Base-by-base conservation (phyloP, 2,329 filamentous ascomycete species). In the Pochonia chlamydosporia region DNA sequence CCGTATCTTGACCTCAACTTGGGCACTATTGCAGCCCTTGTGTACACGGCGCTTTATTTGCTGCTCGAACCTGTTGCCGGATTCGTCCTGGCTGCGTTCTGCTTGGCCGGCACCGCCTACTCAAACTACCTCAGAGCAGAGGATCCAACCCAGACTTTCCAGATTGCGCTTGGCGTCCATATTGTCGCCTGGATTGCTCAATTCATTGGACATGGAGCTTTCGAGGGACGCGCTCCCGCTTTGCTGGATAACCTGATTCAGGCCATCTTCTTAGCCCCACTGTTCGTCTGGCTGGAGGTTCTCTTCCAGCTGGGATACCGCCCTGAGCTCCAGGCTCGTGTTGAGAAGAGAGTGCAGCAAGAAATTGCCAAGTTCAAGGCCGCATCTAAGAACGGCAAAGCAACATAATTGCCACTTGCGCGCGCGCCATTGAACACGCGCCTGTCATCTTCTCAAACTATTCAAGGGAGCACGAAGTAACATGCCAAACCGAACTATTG, bases 221-320 rank as follows among this genome's bases (percentile, higher is more conserved):
- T 89, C 57, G 93, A 97, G 68, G 82, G 87, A 18, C 82, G 92
- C 44, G 89, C 91, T 3, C 93, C 92, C 7, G 92, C 91, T 4
- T 71, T 97, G 53, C 72, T 97, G 41, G 91, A 97, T 69, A 97
- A 96, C 61, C 70, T 97, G 36, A 76, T 95, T 41, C 93, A 97
- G 69, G 91, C 93, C 24, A 67, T 97, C 54, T 92, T 97, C 61
- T 76, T 97, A 21, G 93, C 93, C 0, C 93, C 93, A 8, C 85
- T 99, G 60, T 99, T 97, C 59, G 92, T 97, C 49, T 99, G 93
- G 88, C 85, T 99, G 58, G 91, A 97, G 71, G 70, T 95, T 21
- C 76, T 99, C 23, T 99, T 99, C 73, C 82, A 77, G 59, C 79
- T 95, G 43, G 93, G 93, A 42, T 99, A 97, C 68, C 81, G 93